Conservation (phyloP, 1,139 yeast genomes). For the Candida pseudocylindracea region DNA sequence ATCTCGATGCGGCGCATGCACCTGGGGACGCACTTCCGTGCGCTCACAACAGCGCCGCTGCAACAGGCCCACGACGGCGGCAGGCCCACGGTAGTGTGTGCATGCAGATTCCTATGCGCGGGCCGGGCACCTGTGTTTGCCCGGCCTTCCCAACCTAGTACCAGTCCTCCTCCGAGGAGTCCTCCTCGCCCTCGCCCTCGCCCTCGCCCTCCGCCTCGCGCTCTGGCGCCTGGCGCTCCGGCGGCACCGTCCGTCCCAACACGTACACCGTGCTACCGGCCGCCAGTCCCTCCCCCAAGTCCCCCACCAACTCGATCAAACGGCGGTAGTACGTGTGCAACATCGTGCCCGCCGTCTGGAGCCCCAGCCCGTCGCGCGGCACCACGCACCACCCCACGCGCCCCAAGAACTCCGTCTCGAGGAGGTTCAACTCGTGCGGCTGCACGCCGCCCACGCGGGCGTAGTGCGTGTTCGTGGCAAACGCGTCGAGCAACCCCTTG, state of each 20-base stretch:
- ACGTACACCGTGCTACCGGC: slow-evolving; percentile 4
- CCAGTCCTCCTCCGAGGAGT: too few species aligned
- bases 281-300: slow-evolving; percentile 43
- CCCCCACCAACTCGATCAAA: slow-evolving; percentile 32
- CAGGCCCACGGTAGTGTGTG: too few species aligned
- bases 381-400: slow-evolving; percentile 50
- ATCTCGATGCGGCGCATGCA: too few species aligned
- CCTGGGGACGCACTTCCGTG: too few species aligned
- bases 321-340: slow-evolving; percentile 17
- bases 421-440: slow-evolving; percentile 58
- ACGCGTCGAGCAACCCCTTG: slow-evolving; percentile 83
- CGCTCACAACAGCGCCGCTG: too few species aligned
- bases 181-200: too few species aligned
- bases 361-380: slow-evolving; percentile 9
- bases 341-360: slow-evolving; percentile 6
- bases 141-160: too few species aligned
- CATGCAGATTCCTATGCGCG: too few species aligned
- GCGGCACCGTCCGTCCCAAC: background rate
- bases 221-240: too few species aligned
- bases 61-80: too few species aligned
- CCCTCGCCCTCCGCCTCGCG: too few species aligned
- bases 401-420: slow-evolving; percentile 72
- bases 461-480: slow-evolving; percentile 83
- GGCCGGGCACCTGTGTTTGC: too few species aligned
- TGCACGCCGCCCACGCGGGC: slow-evolving; percentile 95